These are phyloP conservation scores for Wickerhamiella shivajii DNA, from an alignment of 805 yeast species.

Conservation along the genomic window DNA sequence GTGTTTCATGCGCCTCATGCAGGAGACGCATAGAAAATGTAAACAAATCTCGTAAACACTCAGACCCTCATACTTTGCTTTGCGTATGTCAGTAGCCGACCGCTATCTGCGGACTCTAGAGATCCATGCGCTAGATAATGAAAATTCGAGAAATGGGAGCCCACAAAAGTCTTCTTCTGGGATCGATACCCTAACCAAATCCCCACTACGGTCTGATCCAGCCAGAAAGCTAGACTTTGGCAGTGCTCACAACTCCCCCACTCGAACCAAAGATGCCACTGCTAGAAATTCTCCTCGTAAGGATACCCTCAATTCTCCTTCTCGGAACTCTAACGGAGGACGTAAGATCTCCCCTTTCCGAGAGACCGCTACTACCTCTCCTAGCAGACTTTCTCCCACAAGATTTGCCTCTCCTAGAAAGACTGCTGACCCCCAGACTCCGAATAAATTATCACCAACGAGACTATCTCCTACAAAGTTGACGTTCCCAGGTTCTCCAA, in stretches of 20 bases:
- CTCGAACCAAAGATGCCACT: slow-evolving; percentile 10
- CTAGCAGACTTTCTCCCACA: background rate
- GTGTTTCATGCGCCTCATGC: too few relatives aligned
- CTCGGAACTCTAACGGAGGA: slow-evolving; percentile 12
- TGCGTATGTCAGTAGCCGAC: slow-evolving; percentile 8
- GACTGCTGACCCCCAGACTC: too few relatives aligned
- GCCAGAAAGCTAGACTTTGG: slow-evolving; percentile 5
- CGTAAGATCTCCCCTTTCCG: too few relatives aligned
- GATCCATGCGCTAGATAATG: slow-evolving; percentile 11
- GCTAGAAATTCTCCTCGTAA: slow-evolving; percentile 4
- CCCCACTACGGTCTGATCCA: too few relatives aligned
- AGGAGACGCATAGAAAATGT: slow-evolving; percentile 5
- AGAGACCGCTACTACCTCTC: too few relatives aligned
- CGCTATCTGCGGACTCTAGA: slow-evolving; percentile 17
- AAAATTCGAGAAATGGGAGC: too few relatives aligned
- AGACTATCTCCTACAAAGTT: background rate
- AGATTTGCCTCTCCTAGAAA: too few relatives aligned
- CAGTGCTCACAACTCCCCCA: slow-evolving; percentile 4
- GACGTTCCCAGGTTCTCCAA: slow-evolving; percentile 21
- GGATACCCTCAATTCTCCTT: slow-evolving; percentile 12
- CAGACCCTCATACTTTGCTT: slow-evolving; percentile 3
- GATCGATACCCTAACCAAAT: too few relatives aligned
- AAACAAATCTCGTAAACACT: slow-evolving; percentile 7
- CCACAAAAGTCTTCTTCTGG: too few relatives aligned
- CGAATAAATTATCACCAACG: too few relatives aligned